phyloP scores from a whole-genome alignment of 1,139 yeast species.

The Wickerhamomyces sp. region DNA sequence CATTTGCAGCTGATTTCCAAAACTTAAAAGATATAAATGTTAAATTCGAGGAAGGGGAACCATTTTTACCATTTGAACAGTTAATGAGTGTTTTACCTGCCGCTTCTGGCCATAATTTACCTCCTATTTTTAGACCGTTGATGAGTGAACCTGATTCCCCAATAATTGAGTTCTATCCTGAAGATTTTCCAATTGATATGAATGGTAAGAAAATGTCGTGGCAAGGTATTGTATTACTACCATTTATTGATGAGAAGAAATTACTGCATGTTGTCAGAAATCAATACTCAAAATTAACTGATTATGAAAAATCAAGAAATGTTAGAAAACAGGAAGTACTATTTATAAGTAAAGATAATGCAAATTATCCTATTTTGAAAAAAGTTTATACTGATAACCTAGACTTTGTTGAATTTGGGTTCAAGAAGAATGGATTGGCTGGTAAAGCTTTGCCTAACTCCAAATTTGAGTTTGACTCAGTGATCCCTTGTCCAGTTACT shows the following conservation, averaged over 20 bases:
- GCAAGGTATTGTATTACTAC: conserved; percentile 90
- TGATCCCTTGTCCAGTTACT: conserved; percentile 55
- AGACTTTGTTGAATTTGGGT: conserved; percentile 38
- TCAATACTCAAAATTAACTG: conserved; percentile 61
- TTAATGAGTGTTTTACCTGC: conserved; percentile 97
- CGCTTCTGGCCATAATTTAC: conserved; percentile 89
- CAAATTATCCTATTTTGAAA: conserved; percentile 28
- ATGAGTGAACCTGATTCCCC: conserved; percentile 82
- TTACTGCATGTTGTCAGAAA: conserved; percentile 61
- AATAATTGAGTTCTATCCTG: conserved; percentile 89
- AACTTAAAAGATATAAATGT: conserved; percentile 58
- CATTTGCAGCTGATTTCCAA: conserved; percentile 85
- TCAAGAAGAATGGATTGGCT: conserved; percentile 54
- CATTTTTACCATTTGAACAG: conserved; percentile 93
- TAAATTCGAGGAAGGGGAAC: conserved; percentile 64
- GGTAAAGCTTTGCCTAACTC: conserved; percentile 52
- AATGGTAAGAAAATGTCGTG: conserved; percentile 93
- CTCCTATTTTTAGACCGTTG: conserved; percentile 74
- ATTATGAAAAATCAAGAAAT: conserved; percentile 68
- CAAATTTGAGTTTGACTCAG: conserved; percentile 43
- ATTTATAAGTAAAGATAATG: conserved; percentile 53
- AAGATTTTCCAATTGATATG: conserved; percentile 86
- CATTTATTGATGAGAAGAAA: conserved; percentile 84
- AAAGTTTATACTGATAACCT: conserved; percentile 28
- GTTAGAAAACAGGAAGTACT: conserved; percentile 59